phyloP scores from a whole-genome alignment of 83 land plant species.

The Larix sibirica region DNA sequence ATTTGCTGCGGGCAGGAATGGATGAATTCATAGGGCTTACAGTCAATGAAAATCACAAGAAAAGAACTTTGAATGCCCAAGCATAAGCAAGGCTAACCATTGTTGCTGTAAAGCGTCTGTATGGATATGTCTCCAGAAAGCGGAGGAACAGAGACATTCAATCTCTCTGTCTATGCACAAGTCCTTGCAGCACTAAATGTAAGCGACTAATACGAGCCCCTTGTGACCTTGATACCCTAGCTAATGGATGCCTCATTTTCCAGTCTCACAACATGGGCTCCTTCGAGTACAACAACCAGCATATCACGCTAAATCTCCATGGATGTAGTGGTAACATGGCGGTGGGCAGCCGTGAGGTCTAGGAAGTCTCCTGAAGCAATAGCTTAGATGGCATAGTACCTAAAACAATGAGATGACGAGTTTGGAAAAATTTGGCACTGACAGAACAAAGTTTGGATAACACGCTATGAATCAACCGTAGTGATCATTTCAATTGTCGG shows the following conservation, averaged over 20 bases:
- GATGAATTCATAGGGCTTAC: background rate
- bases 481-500: too few relatives aligned
- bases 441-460: too few relatives aligned
- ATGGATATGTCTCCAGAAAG: conserved; percentile 20
- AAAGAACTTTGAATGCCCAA: conserved; percentile 29
- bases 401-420: too few relatives aligned
- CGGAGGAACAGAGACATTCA: conserved; percentile 28
- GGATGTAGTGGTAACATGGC: too few relatives aligned
- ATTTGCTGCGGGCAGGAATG: background rate
- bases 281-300: conserved; percentile 35
- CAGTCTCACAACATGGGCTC: conserved; percentile 46
- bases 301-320: conserved; percentile 26
- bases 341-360: too few relatives aligned
- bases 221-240: conserved; percentile 21
- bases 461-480: too few relatives aligned
- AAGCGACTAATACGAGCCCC: conserved; percentile 13
- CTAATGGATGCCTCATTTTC: conserved; percentile 54
- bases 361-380: too few relatives aligned
- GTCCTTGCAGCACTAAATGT: conserved; percentile 46
- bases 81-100: conserved; percentile 36
- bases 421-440: too few relatives aligned
- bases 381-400: too few relatives aligned
- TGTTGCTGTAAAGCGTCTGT: conserved; percentile 36
- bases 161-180: conserved; percentile 60
- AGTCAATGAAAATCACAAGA: background rate